Percentiles rank a stretch among this genome's conserved stretches.
phyloP scores from a whole-genome alignment of 192 early-diverging fungal species.

The Backusella parvicylindrica region DNA sequence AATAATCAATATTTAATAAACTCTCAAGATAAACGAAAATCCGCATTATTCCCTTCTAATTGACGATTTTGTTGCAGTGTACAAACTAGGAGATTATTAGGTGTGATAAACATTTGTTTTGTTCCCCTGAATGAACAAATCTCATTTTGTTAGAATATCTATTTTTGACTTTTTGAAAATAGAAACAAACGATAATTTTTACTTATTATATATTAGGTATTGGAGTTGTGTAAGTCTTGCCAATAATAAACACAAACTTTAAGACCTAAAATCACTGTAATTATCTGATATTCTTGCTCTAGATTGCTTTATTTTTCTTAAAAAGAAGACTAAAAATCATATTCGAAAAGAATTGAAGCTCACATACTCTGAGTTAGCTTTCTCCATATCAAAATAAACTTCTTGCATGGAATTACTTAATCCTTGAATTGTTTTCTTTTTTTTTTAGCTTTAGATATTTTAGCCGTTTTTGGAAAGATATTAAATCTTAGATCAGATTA shows the following conservation, averaged over 20 bases:
- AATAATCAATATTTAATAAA: neutral
- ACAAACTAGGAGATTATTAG: neutral
- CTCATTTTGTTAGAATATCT: neutral
- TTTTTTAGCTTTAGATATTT: neutral
- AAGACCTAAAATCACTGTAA: no score
- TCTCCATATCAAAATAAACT: neutral
- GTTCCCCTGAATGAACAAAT: neutral
- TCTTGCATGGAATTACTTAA: neutral
- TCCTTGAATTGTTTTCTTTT: neutral
- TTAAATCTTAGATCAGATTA: neutral
- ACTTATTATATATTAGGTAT: no score
- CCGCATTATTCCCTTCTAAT: neutral
- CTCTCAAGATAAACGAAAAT: neutral
- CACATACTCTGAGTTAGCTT: neutral
- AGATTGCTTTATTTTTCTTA: neutral
- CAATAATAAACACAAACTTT: no score
- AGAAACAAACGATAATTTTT: no score
- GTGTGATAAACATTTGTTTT: neutral
- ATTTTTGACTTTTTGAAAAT: neutral
- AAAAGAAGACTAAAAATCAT: neutral
- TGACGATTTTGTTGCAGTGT: neutral
- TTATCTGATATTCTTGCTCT: neutral
- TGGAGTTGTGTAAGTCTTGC: no score
- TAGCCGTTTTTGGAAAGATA: neutral
- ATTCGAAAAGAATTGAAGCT: no score